Conservation (phyloP, 148 eudicot species). For the Fagopyrum homotropicum region DNA sequence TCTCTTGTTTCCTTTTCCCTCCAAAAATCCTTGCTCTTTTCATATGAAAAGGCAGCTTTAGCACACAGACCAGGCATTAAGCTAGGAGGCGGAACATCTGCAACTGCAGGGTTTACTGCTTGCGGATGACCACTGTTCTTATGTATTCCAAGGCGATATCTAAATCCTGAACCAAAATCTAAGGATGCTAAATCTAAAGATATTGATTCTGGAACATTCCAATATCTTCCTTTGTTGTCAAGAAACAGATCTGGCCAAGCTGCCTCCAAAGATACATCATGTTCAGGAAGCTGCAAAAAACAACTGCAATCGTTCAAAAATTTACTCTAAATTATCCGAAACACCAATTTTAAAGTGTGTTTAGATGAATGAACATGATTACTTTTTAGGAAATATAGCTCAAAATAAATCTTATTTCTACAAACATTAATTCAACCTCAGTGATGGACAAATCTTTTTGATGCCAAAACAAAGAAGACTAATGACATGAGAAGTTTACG, state of each 20-base stretch:
- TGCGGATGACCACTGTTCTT: conserved; percentile 59
- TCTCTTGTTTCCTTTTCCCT: conserved; percentile 59
- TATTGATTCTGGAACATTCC: conserved; percentile 80
- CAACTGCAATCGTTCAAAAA: background rate
- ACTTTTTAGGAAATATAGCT: background rate
- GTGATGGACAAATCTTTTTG: background rate
- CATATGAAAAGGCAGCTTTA: conserved; percentile 75
- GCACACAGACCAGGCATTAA: conserved; percentile 70
- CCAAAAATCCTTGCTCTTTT: conserved; percentile 73
- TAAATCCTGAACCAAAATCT: conserved; percentile 60
- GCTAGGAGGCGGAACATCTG: conserved; percentile 45
- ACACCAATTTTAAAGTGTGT: background rate
- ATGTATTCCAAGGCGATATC: conserved; percentile 71
- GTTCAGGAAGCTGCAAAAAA: conserved; percentile 54
- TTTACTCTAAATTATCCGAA: background rate
- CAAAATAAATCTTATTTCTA: background rate
- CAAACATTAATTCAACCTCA: background rate
- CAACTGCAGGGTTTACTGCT: conserved; percentile 32
- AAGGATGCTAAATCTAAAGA: conserved; percentile 67
- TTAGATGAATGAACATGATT: background rate
- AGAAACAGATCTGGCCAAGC: conserved; percentile 80
- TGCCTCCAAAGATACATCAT: conserved; percentile 69
- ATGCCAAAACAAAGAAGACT: background rate
- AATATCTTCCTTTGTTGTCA: conserved; percentile 68
- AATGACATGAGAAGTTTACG: background rate